Percentiles rank a stretch among this genome's conserved stretches.
Conservation (phyloP, 345 rosid genomes). For the Aegle marmelos region DNA sequence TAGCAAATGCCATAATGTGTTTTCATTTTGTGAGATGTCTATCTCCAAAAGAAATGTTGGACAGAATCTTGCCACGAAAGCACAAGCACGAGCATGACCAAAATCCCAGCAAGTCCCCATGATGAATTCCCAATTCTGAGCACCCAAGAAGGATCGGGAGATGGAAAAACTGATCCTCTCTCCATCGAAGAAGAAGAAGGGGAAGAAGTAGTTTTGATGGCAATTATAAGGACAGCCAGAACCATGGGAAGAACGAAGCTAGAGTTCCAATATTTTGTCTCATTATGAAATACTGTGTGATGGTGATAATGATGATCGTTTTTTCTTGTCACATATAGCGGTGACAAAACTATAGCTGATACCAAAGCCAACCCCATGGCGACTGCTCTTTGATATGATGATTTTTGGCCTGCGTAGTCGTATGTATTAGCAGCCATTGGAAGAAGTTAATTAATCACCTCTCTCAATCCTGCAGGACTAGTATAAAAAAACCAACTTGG, state of each 20-base stretch:
- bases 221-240: slow-evolving; percentile 52
- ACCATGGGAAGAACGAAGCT: slow-evolving; percentile 55
- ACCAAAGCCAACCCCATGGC: slow-evolving; percentile 63
- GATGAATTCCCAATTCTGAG: slow-evolving; percentile 56
- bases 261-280: slow-evolving; percentile 36
- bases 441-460: not conserved
- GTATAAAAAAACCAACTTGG: not conserved
- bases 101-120: slow-evolving; percentile 58
- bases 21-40: not conserved
- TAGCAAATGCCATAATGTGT: too few relatives aligned
- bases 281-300: slow-evolving; percentile 12
- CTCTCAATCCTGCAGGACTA: too few relatives aligned
- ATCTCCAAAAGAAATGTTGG: slow-evolving; percentile 53
- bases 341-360: slow-evolving; percentile 47
- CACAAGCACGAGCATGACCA: slow-evolving; percentile 55
- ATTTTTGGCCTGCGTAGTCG: slow-evolving; percentile 12
- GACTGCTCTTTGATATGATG: slow-evolving; percentile 43
- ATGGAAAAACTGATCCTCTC: slow-evolving; percentile 23
- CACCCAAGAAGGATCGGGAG: slow-evolving; percentile 51
- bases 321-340: slow-evolving; percentile 33
- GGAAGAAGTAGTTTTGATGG: slow-evolving; percentile 42
- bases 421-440: slow-evolving; percentile 1
- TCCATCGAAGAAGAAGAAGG: slow-evolving; percentile 13
- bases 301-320: slow-evolving; percentile 16
- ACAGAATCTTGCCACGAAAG: slow-evolving; percentile 58